A percentile compares a stretch with the other conserved stretches of the same genome.
Conservation (phyloP, 2,329 filamentous ascomycete species). For the Exophiala bonariae region DNA sequence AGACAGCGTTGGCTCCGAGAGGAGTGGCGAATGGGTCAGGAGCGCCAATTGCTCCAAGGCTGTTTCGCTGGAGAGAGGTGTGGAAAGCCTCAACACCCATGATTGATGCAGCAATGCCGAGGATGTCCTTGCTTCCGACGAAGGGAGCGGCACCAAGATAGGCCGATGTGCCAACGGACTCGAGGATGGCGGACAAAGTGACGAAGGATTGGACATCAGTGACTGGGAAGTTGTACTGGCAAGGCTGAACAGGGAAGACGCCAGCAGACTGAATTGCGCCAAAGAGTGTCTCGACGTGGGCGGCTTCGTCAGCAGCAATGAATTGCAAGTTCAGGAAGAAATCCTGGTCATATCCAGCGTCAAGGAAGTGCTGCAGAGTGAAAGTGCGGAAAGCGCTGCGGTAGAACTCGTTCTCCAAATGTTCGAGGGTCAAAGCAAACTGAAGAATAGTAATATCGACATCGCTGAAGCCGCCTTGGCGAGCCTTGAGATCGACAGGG, state of each 20-base stretch:
- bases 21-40: slow-evolving; percentile 71
- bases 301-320: slow-evolving; percentile 63
- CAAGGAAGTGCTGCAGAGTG: slow-evolving; percentile 62
- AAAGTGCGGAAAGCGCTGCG: slow-evolving; percentile 69
- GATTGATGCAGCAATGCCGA: slow-evolving; percentile 68
- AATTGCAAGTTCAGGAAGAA: slow-evolving; percentile 62
- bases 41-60: slow-evolving; percentile 58
- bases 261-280: slow-evolving; percentile 62
- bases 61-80: slow-evolving; percentile 69
- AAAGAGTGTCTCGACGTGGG: slow-evolving; percentile 62
- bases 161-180: slow-evolving; percentile 48
- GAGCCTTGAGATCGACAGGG: slow-evolving; percentile 17
- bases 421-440: slow-evolving; percentile 58
- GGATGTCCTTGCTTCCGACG: slow-evolving; percentile 59
- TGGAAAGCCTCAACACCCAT: slow-evolving; percentile 69
- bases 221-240: slow-evolving; percentile 71
- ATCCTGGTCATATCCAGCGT: slow-evolving; percentile 57
- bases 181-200: slow-evolving; percentile 67
- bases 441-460: slow-evolving; percentile 59
- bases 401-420: slow-evolving; percentile 74
- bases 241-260: slow-evolving; percentile 65
- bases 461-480: slow-evolving; percentile 36
- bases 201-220: slow-evolving; percentile 58
- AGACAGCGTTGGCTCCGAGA: slow-evolving; percentile 67
- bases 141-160: slow-evolving; percentile 70